Evolutionary conservation across 768 basidiomycete genomes (phyloP).

Genomic region (Auricularia sp.): DNA sequence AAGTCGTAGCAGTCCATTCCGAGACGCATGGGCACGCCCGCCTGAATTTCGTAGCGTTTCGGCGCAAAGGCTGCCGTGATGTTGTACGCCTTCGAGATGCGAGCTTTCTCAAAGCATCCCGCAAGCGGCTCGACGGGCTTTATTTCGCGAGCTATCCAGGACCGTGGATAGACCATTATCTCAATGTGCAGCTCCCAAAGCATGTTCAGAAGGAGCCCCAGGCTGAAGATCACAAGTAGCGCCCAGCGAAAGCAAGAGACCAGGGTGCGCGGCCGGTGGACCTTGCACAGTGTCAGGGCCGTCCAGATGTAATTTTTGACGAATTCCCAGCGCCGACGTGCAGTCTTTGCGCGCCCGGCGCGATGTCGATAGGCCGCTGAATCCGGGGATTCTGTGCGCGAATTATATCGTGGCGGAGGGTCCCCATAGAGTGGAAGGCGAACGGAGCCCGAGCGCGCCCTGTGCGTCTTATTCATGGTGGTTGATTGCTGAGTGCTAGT

Average conservation of each 20-base stretch:
- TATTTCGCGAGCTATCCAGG: slow-evolving; percentile 70
- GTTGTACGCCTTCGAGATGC: slow-evolving; percentile 59
- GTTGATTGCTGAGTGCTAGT: background rate
- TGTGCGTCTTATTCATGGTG: background rate
- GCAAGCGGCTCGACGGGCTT: slow-evolving; percentile 50
- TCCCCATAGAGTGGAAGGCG: background rate
- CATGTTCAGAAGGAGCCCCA: slow-evolving; percentile 46
- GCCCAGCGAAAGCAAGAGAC: background rate
- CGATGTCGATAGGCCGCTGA: background rate
- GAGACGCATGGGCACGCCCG: slow-evolving; percentile 66
- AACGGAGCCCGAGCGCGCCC: background rate
- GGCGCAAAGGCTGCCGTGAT: slow-evolving; percentile 52
- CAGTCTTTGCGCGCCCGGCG: background rate
- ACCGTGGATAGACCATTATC: slow-evolving; percentile 63
- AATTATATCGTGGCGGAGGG: background rate
- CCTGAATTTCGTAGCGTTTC: slow-evolving; percentile 61
- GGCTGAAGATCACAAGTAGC: slow-evolving; percentile 28
- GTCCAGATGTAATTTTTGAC: background rate
- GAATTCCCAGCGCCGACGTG: background rate
- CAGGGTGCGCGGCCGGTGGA: background rate
- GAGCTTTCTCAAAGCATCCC: slow-evolving; percentile 62
- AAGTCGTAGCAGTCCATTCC: slow-evolving; percentile 91
- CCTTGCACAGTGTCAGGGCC: background rate
- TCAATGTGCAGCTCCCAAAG: slow-evolving; percentile 72
- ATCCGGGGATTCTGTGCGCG: background rate